Evolutionary conservation across 1,284 basidiomycete genomes (phyloP).

Genomic region (Apiotrichum domesticum): DNA sequence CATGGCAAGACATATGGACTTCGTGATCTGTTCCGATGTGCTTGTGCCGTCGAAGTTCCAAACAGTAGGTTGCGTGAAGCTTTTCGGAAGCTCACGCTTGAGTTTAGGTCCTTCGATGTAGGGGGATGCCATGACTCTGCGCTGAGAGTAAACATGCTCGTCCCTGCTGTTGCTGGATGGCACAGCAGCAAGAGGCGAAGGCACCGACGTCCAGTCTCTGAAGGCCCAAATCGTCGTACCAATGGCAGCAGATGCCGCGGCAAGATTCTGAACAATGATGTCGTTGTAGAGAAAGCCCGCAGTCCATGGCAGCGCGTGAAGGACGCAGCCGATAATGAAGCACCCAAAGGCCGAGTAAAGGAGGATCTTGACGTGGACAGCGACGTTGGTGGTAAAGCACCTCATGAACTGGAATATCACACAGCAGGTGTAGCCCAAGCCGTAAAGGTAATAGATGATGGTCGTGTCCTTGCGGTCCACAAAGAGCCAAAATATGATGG

Average conservation of each 20-base stretch:
- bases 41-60: conserved; percentile 1
- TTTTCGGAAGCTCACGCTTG: conserved; percentile 1
- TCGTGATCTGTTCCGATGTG: not conserved
- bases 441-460: conserved; percentile 10
- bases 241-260: conserved; percentile 1
- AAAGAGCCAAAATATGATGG: conserved; percentile 10
- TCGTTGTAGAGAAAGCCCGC: conserved; percentile 9
- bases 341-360: conserved; percentile 1
- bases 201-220: conserved; percentile 1
- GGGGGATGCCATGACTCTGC: not conserved
- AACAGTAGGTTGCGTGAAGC: not conserved
- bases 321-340: conserved; percentile 1
- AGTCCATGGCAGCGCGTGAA: conserved; percentile 8
- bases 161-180: not conserved
- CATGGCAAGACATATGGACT: not conserved
- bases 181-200: not conserved
- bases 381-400: conserved; percentile 11
- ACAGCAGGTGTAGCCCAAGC: conserved; percentile 10
- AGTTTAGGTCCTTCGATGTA: not conserved
- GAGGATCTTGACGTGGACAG: conserved; percentile 8
- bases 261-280: conserved; percentile 3
- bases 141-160: conserved; percentile 3
- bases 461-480: conserved; percentile 3
- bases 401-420: conserved; percentile 14
- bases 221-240: conserved; percentile 3